Percentiles rank a stretch among this genome's conserved stretches.
These are phyloP conservation scores for Hymenoscyphus fructigenus DNA, from an alignment of 2,329 filamentous ascomycete species.

Conservation along the genomic window DNA sequence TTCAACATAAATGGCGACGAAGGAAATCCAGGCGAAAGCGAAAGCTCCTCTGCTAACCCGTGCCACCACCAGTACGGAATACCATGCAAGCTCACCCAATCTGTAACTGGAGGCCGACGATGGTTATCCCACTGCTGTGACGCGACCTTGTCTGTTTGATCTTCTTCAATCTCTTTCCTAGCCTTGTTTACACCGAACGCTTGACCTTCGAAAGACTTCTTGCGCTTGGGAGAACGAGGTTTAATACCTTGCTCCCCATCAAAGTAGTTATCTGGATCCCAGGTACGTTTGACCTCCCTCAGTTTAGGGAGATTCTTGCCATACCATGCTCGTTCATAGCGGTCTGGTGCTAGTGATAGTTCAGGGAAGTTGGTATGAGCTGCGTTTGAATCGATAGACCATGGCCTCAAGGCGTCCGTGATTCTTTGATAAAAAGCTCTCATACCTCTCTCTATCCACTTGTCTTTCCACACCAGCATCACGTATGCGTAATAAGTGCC, in stretches of 20 bases:
- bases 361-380: neutral
- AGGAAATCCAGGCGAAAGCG: neutral
- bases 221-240: neutral
- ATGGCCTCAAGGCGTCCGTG: neutral
- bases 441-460: neutral
- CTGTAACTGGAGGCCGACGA: neutral
- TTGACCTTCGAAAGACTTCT: neutral
- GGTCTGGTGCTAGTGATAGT: neutral
- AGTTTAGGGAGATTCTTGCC: neutral
- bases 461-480: neutral
- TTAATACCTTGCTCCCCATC: neutral
- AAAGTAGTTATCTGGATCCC: neutral
- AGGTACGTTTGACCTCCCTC: neutral
- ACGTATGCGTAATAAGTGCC: neutral
- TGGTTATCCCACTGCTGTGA: neutral
- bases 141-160: neutral
- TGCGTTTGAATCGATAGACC: neutral
- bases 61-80: neutral
- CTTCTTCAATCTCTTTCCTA: neutral
- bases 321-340: neutral
- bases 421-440: neutral
- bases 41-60: neutral
- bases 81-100: neutral
- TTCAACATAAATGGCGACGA: no score
- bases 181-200: neutral